A percentile compares a stretch with the other conserved stretches of the same genome.
phyloP scores from a whole-genome alignment of 805 yeast species.

The Cyberlindnera euphorbiae region DNA sequence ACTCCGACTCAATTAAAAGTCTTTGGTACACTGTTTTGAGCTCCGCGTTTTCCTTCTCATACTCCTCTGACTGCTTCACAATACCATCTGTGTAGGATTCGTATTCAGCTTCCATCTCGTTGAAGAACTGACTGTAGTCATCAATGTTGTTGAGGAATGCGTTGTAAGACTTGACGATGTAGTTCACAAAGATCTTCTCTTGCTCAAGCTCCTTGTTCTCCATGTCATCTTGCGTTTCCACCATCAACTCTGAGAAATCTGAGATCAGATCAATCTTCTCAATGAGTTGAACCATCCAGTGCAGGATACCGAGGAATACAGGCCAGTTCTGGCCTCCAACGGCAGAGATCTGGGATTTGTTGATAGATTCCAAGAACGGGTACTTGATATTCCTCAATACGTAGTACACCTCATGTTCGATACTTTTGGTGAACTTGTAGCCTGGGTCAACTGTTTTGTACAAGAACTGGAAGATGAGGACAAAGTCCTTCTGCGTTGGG shows the following conservation, averaged over 20 bases:
- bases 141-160: slow-evolving; percentile 62
- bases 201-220: slow-evolving; percentile 30
- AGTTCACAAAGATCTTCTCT: slow-evolving; percentile 48
- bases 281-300: slow-evolving; percentile 70
- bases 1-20: slow-evolving; percentile 40
- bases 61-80: slow-evolving; percentile 38
- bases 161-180: slow-evolving; percentile 62
- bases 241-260: slow-evolving; percentile 28
- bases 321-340: slow-evolving; percentile 93
- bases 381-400: slow-evolving; percentile 62
- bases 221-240: slow-evolving; percentile 25
- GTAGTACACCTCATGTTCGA: slow-evolving; percentile 72
- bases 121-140: slow-evolving; percentile 49
- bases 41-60: slow-evolving; percentile 36
- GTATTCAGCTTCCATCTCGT: slow-evolving; percentile 54
- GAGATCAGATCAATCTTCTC: slow-evolving; percentile 33
- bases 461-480: slow-evolving; percentile 71
- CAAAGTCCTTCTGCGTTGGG: slow-evolving; percentile 88
- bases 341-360: slow-evolving; percentile 81
- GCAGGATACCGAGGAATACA: slow-evolving; percentile 70
- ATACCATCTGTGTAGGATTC: slow-evolving; percentile 46
- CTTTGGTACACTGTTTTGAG: slow-evolving; percentile 37
- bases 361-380: slow-evolving; percentile 76
- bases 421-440: slow-evolving; percentile 58
- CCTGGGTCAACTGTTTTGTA: slow-evolving; percentile 78